These are phyloP conservation scores for Apiospora rasikravindrae DNA, from an alignment of 2,329 filamentous ascomycete genomes.

Conservation along the genomic window DNA sequence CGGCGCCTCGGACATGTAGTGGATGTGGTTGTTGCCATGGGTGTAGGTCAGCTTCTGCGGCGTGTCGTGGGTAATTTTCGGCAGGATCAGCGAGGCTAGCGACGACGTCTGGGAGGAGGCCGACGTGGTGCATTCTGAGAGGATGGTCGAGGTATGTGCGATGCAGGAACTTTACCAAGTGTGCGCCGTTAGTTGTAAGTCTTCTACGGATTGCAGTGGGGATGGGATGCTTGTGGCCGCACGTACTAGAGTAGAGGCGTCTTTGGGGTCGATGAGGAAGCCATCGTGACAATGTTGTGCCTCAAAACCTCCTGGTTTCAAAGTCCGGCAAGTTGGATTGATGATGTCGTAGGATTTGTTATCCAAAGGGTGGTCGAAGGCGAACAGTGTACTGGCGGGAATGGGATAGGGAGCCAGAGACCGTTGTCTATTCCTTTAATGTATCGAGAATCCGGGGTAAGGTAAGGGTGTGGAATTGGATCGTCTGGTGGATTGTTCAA, in stretches of 20 bases:
- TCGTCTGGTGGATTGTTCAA: conserved; percentile 16
- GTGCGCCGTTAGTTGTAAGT: conserved; percentile 25
- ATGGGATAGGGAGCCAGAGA: not conserved
- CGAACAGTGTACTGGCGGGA: not conserved
- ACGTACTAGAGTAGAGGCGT: conserved; percentile 77
- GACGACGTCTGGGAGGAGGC: conserved; percentile 83
- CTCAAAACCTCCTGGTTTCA: not conserved
- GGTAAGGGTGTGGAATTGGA: conserved; percentile 10
- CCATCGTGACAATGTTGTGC: conserved; percentile 54
- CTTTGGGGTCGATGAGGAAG: conserved; percentile 70
- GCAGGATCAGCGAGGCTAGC: conserved; percentile 91
- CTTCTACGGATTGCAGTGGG: conserved; percentile 5
- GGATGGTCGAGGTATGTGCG: conserved; percentile 89
- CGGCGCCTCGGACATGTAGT: conserved; percentile 89
- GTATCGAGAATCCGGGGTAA: conserved; percentile 10
- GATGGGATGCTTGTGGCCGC: conserved; percentile 17
- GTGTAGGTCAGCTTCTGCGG: conserved; percentile 94
- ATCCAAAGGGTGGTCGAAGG: not conserved
- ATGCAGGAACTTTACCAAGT: conserved; percentile 76
- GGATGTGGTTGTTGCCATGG: conserved; percentile 89
- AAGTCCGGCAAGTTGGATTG: not conserved
- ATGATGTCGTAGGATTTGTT: not conserved
- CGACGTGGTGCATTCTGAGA: conserved; percentile 88
- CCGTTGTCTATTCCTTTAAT: not conserved
- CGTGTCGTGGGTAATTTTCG: conserved; percentile 83